A percentile compares a stretch with the other conserved stretches of the same genome.
These are phyloP conservation scores for Protomyces inundatus DNA, from an alignment of 1,139 yeast genomes.

Conservation along the genomic window DNA sequence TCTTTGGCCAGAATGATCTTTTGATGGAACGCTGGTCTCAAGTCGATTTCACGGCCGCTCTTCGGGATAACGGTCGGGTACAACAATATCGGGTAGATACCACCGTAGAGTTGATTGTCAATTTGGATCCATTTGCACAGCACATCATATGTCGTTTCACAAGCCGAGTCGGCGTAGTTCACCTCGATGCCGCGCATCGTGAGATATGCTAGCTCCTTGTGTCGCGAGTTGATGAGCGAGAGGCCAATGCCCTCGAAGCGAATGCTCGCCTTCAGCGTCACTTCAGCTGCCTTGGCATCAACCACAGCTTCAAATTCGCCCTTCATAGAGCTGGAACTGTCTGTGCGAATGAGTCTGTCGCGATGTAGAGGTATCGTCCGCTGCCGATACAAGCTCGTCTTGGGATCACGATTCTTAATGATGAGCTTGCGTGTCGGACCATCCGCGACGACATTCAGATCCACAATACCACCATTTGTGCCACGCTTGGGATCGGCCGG, in stretches of 20 bases:
- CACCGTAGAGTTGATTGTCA: conserved; percentile 86
- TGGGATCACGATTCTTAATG: conserved; percentile 73
- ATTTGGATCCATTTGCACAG: conserved; percentile 91
- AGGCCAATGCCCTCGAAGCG: conserved; percentile 84
- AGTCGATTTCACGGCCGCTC: conserved; percentile 73
- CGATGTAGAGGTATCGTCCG: conserved; percentile 11
- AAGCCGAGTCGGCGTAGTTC: conserved; percentile 74
- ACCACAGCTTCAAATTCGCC: conserved; percentile 53
- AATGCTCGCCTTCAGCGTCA: conserved; percentile 56
- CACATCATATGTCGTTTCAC: conserved; percentile 72
- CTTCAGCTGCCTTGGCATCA: conserved; percentile 53
- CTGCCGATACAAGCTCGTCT: conserved; percentile 28
- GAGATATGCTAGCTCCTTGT: conserved; percentile 74
- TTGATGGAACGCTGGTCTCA: conserved; percentile 85
- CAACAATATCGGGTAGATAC: conserved; percentile 80
- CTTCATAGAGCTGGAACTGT: conserved; percentile 22
- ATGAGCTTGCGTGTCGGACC: conserved; percentile 90
- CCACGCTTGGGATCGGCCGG: conserved; percentile 42
- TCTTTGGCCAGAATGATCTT: conserved; percentile 81
- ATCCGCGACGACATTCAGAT: conserved; percentile 89
- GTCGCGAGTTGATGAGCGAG: conserved; percentile 66
- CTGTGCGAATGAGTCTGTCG: conserved; percentile 6
- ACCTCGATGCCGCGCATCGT: conserved; percentile 77
- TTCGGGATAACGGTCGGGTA: conserved; percentile 90
- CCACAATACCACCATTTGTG: conserved; percentile 45